phyloP scores from a whole-genome alignment of 1,284 basidiomycete species.

The Hypsizygus ulmarius region DNA sequence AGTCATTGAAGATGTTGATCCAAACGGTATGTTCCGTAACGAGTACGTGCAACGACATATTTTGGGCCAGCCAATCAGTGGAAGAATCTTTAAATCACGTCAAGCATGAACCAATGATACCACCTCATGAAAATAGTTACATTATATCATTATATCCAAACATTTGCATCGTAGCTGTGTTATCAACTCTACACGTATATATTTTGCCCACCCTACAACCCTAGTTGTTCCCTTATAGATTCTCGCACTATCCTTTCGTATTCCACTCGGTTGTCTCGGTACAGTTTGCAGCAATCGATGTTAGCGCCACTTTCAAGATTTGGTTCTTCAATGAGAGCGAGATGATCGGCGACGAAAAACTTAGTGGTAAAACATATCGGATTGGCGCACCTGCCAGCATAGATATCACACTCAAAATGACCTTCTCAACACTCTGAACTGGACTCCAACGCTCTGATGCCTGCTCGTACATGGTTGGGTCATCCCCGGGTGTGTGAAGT shows the following conservation, averaged over 20 bases:
- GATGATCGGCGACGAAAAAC: conserved; percentile 19
- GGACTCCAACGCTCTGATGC: conserved; percentile 98
- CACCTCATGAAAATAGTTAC: conserved; percentile 2
- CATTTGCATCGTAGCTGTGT: conserved; percentile 7
- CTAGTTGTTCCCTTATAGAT: conserved; percentile 71
- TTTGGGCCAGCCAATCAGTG: conserved; percentile 53
- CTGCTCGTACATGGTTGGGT: conserved; percentile 87
- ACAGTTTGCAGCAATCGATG: conserved; percentile 96
- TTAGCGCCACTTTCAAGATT: conserved; percentile 98
- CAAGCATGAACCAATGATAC: conserved; percentile 11
- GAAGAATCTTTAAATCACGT: conserved; percentile 53
- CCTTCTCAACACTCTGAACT: conserved; percentile 96
- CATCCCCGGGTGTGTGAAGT: conserved; percentile 95
- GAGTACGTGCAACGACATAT: conserved; percentile 78
- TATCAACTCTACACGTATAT: conserved; percentile 5
- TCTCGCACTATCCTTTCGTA: conserved; percentile 72
- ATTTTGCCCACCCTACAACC: conserved; percentile 41
- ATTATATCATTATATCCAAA: conserved; percentile 7
- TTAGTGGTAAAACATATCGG: conserved; percentile 7
- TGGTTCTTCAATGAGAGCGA: conserved; percentile 63
- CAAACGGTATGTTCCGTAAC: conserved; percentile 77
- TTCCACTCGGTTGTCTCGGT: conserved; percentile 81
- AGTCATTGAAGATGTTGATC: conserved; percentile 76
- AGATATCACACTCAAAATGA: conserved; percentile 91
- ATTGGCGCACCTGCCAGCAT: conserved; percentile 87